A percentile compares a stretch with the other conserved stretches of the same genome.
phyloP scores from a whole-genome alignment of 805 yeast genomes.

The Dipodascus geniculatus region DNA sequence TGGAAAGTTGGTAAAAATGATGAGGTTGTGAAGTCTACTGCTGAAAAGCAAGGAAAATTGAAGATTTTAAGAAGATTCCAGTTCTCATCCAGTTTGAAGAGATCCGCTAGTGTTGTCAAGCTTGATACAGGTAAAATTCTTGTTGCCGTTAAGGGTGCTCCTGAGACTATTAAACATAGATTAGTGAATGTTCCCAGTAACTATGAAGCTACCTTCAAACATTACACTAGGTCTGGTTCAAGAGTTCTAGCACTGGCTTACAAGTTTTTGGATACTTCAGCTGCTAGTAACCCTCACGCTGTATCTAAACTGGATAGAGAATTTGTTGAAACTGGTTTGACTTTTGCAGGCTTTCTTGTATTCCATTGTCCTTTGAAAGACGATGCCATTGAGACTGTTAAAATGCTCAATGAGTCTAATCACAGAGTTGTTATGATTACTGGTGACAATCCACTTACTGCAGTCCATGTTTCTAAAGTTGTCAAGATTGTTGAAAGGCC shows the following conservation, averaged over 20 bases:
- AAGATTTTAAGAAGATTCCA: constrained; percentile 87
- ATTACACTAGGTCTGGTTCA: constrained; percentile 89
- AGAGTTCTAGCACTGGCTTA: constrained; percentile 94
- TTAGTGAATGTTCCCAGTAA: constrained; percentile 55
- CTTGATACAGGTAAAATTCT: constrained; percentile 42
- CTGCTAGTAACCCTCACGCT: constrained; percentile 25
- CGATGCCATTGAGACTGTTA: constrained; percentile 83
- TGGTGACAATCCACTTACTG: constrained; percentile 97
- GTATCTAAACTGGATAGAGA: constrained; percentile 58
- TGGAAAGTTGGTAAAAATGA: constrained; percentile 80
- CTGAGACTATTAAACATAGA: constrained; percentile 84
- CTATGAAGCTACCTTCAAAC: constrained; percentile 78
- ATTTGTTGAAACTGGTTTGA: constrained; percentile 59
- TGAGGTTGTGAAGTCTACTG: constrained; percentile 39
- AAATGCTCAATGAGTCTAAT: constrained; percentile 87
- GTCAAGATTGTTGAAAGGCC: constrained; percentile 79
- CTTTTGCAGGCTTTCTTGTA: constrained; percentile 85
- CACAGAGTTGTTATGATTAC: constrained; percentile 97
- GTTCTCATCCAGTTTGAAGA: constrained; percentile 88
- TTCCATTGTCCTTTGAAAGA: constrained; percentile 95
- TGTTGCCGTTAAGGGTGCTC: constrained; percentile 95
- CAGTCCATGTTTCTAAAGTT: constrained; percentile 93
- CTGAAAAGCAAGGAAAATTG: constrained; percentile 34
- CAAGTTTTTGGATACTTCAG: constrained; percentile 42
- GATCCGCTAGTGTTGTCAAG: constrained; percentile 78